phyloP scores from a whole-genome alignment of 768 basidiomycete genomes.

The Coprinopsis strossmayeri region DNA sequence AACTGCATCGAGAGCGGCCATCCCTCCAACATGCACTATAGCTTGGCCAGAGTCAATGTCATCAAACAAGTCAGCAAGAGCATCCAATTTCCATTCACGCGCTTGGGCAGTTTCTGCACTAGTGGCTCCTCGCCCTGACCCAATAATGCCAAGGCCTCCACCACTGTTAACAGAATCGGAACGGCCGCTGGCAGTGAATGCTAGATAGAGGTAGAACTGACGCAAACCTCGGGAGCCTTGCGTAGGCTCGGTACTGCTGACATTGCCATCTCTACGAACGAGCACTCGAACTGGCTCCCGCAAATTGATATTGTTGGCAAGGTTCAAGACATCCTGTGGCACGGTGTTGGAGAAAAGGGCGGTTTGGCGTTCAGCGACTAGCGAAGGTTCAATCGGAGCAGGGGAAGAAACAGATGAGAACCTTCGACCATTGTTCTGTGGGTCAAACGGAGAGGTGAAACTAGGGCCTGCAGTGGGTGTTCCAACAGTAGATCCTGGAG shows the following conservation, averaged over 20 bases:
- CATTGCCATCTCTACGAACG: conserved; percentile 85
- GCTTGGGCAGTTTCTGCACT: conserved; percentile 82
- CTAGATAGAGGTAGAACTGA: conserved; percentile 94
- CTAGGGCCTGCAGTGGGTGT: conserved; percentile 26
- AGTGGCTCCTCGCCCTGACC: conserved; percentile 79
- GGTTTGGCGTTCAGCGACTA: conserved; percentile 73
- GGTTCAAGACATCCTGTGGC: conserved; percentile 94
- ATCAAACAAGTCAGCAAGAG: conserved; percentile 83
- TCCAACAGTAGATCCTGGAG: conserved; percentile 40
- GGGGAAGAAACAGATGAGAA: conserved; percentile 48
- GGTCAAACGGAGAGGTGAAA: conserved; percentile 43
- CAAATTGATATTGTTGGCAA: conserved; percentile 88
- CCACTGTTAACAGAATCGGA: conserved; percentile 43
- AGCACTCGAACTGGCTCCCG: conserved; percentile 97
- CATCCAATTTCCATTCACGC: conserved; percentile 92
- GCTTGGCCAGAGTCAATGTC: conserved; percentile 78
- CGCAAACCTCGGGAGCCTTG: conserved; percentile 80
- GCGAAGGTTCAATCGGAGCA: conserved; percentile 32
- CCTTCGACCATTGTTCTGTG: conserved; percentile 41
- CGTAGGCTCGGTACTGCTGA: conserved; percentile 55
- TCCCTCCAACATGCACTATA: conserved; percentile 83
- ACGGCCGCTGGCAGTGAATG: conserved; percentile 84
- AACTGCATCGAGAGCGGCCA: conserved; percentile 82
- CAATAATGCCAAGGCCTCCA: conserved; percentile 84
- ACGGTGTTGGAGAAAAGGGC: conserved; percentile 98